A percentile compares a stretch with the other conserved stretches of the same genome.
Evolutionary conservation across 345 rosid species (phyloP).

Genomic region (Toxicodendron radicans): DNA sequence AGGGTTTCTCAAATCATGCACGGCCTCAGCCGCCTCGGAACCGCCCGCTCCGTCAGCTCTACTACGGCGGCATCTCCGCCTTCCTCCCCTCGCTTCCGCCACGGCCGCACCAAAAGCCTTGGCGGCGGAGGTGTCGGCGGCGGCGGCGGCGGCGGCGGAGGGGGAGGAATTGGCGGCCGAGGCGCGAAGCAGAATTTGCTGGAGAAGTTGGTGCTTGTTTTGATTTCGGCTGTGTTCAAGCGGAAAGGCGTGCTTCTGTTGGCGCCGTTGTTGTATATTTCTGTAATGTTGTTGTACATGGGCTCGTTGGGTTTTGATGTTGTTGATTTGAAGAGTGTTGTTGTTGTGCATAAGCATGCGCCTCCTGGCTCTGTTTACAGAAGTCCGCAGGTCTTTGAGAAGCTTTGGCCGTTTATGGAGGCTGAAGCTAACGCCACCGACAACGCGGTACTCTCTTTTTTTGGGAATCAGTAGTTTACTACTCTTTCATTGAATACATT

Average conservation of each 20-base stretch:
- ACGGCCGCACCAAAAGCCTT: conserved; percentile 40
- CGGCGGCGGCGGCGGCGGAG: conserved; percentile 7
- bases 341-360: conserved; percentile 50
- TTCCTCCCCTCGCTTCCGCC: conserved; percentile 81
- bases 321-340: conserved; percentile 57
- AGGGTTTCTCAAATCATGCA: conserved; percentile 39
- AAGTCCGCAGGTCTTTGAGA: conserved; percentile 82
- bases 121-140: conserved; percentile 3
- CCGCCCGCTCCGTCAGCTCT: conserved; percentile 37
- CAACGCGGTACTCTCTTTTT: conserved; percentile 55
- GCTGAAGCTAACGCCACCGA: conserved; percentile 54
- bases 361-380: conserved; percentile 81
- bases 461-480: not conserved
- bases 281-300: conserved; percentile 87
- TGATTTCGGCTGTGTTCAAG: conserved; percentile 67
- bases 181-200: conserved; percentile 44
- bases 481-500: not conserved
- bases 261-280: conserved; percentile 83
- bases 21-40: conserved; percentile 87
- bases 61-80: conserved; percentile 56
- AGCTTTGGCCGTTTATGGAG: conserved; percentile 85
- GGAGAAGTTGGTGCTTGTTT: conserved; percentile 52
- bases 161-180: conserved; percentile 21
- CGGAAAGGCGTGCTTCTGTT: conserved; percentile 74
- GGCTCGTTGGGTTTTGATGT: conserved; percentile 80